Conservation (phyloP, 805 yeast species). For the Suhomyces prunicola region DNA sequence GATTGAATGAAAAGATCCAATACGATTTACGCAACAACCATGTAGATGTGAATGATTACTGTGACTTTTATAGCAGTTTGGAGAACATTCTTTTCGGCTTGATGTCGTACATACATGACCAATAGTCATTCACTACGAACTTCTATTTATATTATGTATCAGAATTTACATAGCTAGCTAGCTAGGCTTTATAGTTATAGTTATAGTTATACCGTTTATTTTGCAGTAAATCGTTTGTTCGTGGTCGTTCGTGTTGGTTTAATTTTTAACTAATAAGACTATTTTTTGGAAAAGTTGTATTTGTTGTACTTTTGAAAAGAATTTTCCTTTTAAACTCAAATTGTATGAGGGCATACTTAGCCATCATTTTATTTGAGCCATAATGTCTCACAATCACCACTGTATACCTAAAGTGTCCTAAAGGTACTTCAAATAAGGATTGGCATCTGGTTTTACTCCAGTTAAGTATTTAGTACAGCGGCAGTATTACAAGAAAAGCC, state of each 20-base stretch:
- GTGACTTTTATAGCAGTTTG: slow-evolving; percentile 41
- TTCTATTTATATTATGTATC: neutral
- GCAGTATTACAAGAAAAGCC: neutral
- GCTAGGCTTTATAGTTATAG: neutral
- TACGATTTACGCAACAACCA: slow-evolving; percentile 42
- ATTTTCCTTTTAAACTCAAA: neutral
- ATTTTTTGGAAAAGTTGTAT: no score
- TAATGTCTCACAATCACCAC: no score
- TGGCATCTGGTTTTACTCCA: no score
- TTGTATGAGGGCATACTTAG: no score
- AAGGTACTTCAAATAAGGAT: no score
- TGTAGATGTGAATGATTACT: slow-evolving; percentile 43
- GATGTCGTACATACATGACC: slow-evolving; percentile 32
- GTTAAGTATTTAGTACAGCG: no score
- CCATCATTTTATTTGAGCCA: no score
- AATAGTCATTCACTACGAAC: neutral
- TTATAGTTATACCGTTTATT: neutral
- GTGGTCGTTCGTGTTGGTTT: neutral
- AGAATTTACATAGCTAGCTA: neutral
- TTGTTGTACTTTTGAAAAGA: no score
- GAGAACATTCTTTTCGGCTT: slow-evolving; percentile 39
- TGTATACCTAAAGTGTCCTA: no score
- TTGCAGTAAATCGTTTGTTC: neutral
- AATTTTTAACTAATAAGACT: no score
- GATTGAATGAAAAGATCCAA: slow-evolving; percentile 36